Evolutionary conservation across 768 basidiomycete species (phyloP).

Genomic region (Cystobasidium ongulense): DNA sequence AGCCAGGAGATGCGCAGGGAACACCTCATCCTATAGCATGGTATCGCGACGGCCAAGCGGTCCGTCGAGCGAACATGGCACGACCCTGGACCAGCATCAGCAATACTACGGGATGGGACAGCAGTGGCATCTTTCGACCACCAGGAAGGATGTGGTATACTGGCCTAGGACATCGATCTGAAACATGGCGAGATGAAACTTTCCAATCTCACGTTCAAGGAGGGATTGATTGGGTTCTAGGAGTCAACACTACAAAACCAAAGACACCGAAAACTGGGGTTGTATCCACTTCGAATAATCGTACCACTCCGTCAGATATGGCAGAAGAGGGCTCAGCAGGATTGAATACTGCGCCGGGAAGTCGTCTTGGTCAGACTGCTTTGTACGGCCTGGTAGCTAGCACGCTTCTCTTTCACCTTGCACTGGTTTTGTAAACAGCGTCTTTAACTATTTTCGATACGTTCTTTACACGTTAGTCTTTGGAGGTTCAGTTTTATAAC

Average conservation of each 20-base stretch:
- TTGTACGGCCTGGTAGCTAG: not conserved
- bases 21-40: constrained; percentile 25
- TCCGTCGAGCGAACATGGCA: constrained; percentile 8
- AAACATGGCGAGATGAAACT: constrained; percentile 3
- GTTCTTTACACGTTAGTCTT: too few species aligned
- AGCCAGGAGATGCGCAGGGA: constrained; percentile 22
- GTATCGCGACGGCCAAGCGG: constrained; percentile 8
- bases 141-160: constrained; percentile 24
- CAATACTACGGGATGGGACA: not conserved
- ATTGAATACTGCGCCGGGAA: not conserved
- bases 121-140: not conserved
- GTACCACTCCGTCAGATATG: not conserved
- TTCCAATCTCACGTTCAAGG: constrained; percentile 22
- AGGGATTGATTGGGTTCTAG: constrained; percentile 17
- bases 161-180: not conserved
- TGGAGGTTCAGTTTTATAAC: too few species aligned
- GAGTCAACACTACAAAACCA: constrained; percentile 6
- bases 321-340: not conserved
- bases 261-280: not conserved
- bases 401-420: not conserved
- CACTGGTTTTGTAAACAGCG: not conserved
- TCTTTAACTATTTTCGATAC: too few species aligned
- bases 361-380: not conserved
- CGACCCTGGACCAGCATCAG: not conserved
- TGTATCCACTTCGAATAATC: not conserved